Evolutionary conservation across 2,329 filamentous ascomycete species (phyloP), one percentile per base, ranked within the genome.

Genomic region (Elsinoe fawcettii): DNA sequence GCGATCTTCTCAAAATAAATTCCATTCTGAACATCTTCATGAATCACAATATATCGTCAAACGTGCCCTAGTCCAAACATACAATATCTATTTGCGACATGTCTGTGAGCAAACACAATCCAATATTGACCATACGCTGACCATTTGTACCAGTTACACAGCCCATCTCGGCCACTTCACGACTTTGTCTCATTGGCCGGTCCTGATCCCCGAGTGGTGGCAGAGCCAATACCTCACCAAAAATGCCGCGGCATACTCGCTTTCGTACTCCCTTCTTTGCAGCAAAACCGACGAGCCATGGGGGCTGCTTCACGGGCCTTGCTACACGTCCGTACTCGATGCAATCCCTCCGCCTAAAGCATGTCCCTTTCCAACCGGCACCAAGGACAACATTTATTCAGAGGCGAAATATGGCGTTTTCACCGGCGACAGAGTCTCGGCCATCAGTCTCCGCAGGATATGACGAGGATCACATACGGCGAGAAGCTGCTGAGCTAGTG

Each of bases 1-100:
- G 49, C 49, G 49, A 46, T 53, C 49, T 34, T 25, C 18, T 39
- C 49, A 11, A 39, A 53, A 37, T 20, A 18, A 30, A 53, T 53
- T 25, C 49, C 20, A 18, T 37, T 37, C 49, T 39, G 49, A 23
- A 39, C 30, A 39, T 37, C 34, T 20, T 49, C 22, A 16, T 30
- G 27, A n/a, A n/a, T n/a, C n/a, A n/a, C n/a, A n/a, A n/a, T n/a
- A n/a, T n/a, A n/a, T n/a, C n/a, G n/a, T n/a, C n/a, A n/a, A n/a
- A n/a, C n/a, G n/a, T n/a, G n/a, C n/a, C n/a, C n/a, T n/a, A n/a
- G 9, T 30, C 27, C 27, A 30, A 30, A 30, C 9, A 30, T 30
- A 30, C 27, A n/a, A 30, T 30, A 9, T 30, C 27, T 5, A 30
- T 5, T 30, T 30, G 5, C 27, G 27, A 30, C 27, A 32, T n/a